Evolutionary conservation across 2,329 filamentous ascomycete genomes (phyloP).

Genomic region (Emmonsiellopsis sp.): DNA sequence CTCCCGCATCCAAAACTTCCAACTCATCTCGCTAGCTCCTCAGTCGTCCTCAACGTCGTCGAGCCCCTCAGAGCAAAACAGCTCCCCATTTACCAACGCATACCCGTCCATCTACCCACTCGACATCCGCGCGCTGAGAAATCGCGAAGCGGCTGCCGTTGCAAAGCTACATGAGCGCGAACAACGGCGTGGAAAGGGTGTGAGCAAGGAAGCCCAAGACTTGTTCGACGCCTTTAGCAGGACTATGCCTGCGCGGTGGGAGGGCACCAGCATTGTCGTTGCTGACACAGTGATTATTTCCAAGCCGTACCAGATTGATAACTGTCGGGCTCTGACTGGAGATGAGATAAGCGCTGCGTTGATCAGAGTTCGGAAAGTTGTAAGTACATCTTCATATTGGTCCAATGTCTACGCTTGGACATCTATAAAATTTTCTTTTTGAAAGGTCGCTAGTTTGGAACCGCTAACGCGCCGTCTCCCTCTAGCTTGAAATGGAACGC

Average conservation of each 20-base stretch:
- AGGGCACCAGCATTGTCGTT: slow-evolving; percentile 49
- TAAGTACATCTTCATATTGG: slow-evolving; percentile 20
- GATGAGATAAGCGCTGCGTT: slow-evolving; percentile 30
- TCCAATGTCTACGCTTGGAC: neutral
- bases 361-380: slow-evolving; percentile 38
- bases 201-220: slow-evolving; percentile 52
- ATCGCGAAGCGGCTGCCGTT: slow-evolving; percentile 47
- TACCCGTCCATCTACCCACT: slow-evolving; percentile 35
- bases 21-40: slow-evolving; percentile 37
- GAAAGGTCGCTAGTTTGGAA: neutral
- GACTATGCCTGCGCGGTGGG: slow-evolving; percentile 53
- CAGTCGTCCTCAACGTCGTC: slow-evolving; percentile 1
- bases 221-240: slow-evolving; percentile 53
- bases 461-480: neutral
- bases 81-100: slow-evolving; percentile 40
- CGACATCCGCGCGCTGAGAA: slow-evolving; percentile 45
- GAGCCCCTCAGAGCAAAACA: slow-evolving; percentile 16
- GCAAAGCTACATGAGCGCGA: slow-evolving; percentile 48
- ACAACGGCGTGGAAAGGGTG: slow-evolving; percentile 50
- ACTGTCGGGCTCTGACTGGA: slow-evolving; percentile 36
- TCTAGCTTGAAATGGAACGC: slow-evolving; percentile 39
- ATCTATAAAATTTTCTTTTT: neutral
- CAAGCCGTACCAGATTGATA: slow-evolving; percentile 48
- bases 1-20: slow-evolving; percentile 48
- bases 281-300: slow-evolving; percentile 51